phyloP scores from a whole-genome alignment of 1,284 basidiomycete species.

The Fomitopsis pinicola region DNA sequence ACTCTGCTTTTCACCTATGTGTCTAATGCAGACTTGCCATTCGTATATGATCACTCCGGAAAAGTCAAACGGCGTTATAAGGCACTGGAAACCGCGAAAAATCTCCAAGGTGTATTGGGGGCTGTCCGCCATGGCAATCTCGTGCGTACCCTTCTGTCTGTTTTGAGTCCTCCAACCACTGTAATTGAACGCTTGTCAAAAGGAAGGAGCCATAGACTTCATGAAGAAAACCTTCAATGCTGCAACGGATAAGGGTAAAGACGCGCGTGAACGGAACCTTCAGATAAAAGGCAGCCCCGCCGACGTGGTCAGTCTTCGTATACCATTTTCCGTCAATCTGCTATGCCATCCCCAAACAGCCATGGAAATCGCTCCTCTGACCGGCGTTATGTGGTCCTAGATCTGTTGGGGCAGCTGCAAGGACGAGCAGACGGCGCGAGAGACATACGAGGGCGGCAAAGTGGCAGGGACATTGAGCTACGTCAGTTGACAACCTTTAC shows the following conservation, averaged over 20 bases:
- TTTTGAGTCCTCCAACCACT: too few relatives aligned
- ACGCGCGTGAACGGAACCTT: slow-evolving; percentile 62
- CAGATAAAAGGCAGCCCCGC: slow-evolving; percentile 78
- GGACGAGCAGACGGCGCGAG: slow-evolving; percentile 86
- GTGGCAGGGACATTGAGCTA: slow-evolving; percentile 88
- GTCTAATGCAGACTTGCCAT: slow-evolving; percentile 31
- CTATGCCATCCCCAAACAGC: slow-evolving; percentile 27
- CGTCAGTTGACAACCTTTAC: slow-evolving; percentile 33
- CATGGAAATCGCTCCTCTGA: background rate
- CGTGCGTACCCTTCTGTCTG: slow-evolving; percentile 10
- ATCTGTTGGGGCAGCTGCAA: slow-evolving; percentile 90
- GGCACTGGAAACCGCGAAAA: slow-evolving; percentile 72
- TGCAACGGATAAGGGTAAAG: slow-evolving; percentile 39
- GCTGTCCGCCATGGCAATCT: slow-evolving; percentile 78
- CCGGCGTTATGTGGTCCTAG: slow-evolving; percentile 19
- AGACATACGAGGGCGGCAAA: slow-evolving; percentile 76
- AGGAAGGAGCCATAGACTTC: slow-evolving; percentile 57
- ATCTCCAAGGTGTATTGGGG: slow-evolving; percentile 54
- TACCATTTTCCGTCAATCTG: background rate
- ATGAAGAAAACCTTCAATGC: slow-evolving; percentile 35
- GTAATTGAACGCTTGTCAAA: background rate
- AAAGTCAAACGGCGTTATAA: slow-evolving; percentile 91
- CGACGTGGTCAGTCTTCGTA: slow-evolving; percentile 41
- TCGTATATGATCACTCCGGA: slow-evolving; percentile 83
- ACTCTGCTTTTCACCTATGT: background rate